Conservation (phyloP, 1,139 yeast species). For the Hyphopichia fennica region DNA sequence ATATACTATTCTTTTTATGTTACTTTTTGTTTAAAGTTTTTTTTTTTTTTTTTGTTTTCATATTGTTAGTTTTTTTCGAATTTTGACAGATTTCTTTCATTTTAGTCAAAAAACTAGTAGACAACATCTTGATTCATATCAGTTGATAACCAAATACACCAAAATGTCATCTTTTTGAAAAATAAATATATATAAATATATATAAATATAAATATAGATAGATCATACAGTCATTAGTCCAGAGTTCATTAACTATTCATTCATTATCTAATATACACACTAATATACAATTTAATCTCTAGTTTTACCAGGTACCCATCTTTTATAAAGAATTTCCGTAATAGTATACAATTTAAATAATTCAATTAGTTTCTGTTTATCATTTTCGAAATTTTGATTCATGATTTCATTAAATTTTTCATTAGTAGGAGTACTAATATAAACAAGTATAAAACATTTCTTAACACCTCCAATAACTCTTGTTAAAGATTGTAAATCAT, state of each 20-base stretch:
- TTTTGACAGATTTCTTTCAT: too few relatives aligned
- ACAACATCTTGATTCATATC: too few relatives aligned
- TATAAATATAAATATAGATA: too few relatives aligned
- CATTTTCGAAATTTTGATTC: conserved; percentile 15
- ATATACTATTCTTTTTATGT: too few relatives aligned
- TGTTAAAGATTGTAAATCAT: conserved; percentile 63
- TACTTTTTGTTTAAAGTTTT: too few relatives aligned
- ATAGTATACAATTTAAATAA: conserved; percentile 47
- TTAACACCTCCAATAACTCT: conserved; percentile 88
- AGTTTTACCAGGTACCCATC: conserved; percentile 86
- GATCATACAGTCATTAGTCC: too few relatives aligned
- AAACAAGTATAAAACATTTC: conserved; percentile 70
- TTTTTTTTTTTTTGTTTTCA: too few relatives aligned
- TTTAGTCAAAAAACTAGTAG: too few relatives aligned
- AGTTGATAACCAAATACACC: too few relatives aligned
- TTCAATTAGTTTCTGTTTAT: conserved; percentile 22
- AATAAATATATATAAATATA: too few relatives aligned
- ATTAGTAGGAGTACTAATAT: conserved; percentile 55
- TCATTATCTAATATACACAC: background rate
- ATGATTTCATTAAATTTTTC: conserved; percentile 25
- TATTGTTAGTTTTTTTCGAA: too few relatives aligned
- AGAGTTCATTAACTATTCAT: background rate
- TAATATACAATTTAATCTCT: conserved; percentile 52
- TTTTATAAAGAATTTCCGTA: conserved; percentile 64
- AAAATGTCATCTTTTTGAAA: too few relatives aligned